Evolutionary conservation across 495 filamentous ascomycete species (phyloP).

Genomic region (Letharia lupina): DNA sequence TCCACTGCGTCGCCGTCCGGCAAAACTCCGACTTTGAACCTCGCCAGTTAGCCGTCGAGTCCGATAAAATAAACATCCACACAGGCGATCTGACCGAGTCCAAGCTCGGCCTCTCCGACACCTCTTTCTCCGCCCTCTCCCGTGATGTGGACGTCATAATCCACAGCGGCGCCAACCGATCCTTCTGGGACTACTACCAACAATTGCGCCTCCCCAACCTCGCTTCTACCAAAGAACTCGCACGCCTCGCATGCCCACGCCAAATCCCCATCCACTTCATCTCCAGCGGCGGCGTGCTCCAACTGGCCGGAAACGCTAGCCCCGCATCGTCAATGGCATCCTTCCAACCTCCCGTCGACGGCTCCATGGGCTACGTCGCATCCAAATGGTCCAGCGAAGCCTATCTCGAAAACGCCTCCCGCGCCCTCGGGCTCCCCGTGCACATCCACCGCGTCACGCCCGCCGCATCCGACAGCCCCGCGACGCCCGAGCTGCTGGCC

Average conservation of each 20-base stretch:
- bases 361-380: conserved; percentile 37
- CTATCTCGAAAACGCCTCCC: conserved; percentile 28
- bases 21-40: conserved; percentile 7
- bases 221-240: conserved; percentile 31
- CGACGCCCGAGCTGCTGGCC: not conserved
- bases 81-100: conserved; percentile 30
- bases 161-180: conserved; percentile 38
- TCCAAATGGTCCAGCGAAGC: conserved; percentile 43
- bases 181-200: conserved; percentile 37
- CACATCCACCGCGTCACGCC: not conserved
- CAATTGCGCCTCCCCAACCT: conserved; percentile 33
- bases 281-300: conserved; percentile 30
- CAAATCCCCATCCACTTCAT: conserved; percentile 38
- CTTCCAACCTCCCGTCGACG: conserved; percentile 21
- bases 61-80: conserved; percentile 14
- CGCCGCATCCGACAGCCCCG: not conserved
- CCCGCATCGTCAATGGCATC: conserved; percentile 12
- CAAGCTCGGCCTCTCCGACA: conserved; percentile 31
- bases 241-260: conserved; percentile 26
- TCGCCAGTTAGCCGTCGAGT: not conserved
- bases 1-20: conserved; percentile 26
- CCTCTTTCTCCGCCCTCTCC: conserved; percentile 23
- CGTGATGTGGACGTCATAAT: conserved; percentile 32
- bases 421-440: not conserved
- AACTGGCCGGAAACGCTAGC: not conserved